phyloP scores from a whole-genome alignment of 1,284 basidiomycete species.

The Heterobasidion annosum region DNA sequence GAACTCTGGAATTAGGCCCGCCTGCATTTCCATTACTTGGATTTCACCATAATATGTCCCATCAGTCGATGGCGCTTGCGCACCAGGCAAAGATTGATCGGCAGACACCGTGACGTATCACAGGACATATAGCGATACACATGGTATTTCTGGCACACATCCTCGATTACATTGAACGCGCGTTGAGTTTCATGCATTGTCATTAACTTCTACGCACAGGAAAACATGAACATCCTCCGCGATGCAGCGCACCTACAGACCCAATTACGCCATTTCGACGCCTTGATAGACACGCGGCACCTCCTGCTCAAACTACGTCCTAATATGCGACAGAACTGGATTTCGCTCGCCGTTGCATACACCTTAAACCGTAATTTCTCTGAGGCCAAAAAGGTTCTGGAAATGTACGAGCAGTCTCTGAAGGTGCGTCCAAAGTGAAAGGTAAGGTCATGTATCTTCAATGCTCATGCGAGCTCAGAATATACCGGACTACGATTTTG shows the following conservation, averaged over 20 bases:
- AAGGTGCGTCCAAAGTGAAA: conserved; percentile 38
- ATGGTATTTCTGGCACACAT: too few relatives aligned
- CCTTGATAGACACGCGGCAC: conserved; percentile 77
- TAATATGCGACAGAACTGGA: conserved; percentile 84
- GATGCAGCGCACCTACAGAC: conserved; percentile 89
- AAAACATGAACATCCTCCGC: conserved; percentile 89
- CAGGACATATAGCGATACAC: too few relatives aligned
- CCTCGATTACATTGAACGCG: background rate
- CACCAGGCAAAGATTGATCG: background rate
- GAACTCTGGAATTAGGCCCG: too few relatives aligned
- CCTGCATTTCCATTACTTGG: too few relatives aligned
- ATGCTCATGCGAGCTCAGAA: conserved; percentile 32
- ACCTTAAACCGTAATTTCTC: conserved; percentile 72
- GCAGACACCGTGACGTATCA: too few relatives aligned
- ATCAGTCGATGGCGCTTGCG: background rate
- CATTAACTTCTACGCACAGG: conserved; percentile 35
- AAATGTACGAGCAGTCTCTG: conserved; percentile 55
- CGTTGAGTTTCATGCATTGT: background rate
- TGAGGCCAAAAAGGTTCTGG: conserved; percentile 70
- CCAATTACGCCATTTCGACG: conserved; percentile 81
- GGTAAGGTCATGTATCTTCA: background rate
- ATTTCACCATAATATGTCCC: background rate
- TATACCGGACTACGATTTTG: conserved; percentile 69
- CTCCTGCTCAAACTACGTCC: conserved; percentile 79
- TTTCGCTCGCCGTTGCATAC: conserved; percentile 83